Base-by-base conservation (phyloP, 2,329 filamentous ascomycete genomes). In the Periconia digitata region DNA sequence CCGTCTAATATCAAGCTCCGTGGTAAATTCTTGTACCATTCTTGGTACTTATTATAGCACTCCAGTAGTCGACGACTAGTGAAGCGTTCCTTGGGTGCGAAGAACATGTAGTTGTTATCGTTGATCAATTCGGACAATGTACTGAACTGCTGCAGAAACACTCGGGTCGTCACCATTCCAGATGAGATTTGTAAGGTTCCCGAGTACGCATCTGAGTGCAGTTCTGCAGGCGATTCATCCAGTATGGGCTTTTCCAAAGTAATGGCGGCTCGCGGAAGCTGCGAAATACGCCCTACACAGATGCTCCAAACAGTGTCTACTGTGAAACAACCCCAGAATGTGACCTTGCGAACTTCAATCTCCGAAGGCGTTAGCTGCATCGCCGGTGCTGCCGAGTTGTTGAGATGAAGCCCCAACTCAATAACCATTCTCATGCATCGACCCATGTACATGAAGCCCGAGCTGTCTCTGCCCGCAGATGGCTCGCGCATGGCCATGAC, bases 401-500 rank as follows among this genome's bases (percentile, higher is more conserved):
- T 63, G 20, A 82, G 74, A 62, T 90, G 85, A 39, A 90, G 67
- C 0, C 85, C 85, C 76, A 89, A 84, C 64, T 89, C 87, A 32
- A 90, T 76, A 23, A 85, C 86, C 53, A 90, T 79, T 3, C 85
- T 80, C 49, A 90, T 83, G 59, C 85, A 89, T 64, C 89, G 83
- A 1, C 87, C 86, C 2, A 85, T 83, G 54, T 87, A 86, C 49
- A 83, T 86, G 77, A 86, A 89, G 43, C 86, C 87, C 54, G 86
- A 83, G 23, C 85, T 88, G 59, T 90, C 85, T 27, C 86, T 78
- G 0, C 86, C 86, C 54, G 83, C 85, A 60, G 86, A 89, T 3
- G 85, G 85, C 71, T 91, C 86, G 36, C 87, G 76, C 54, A 90
- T 84, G 6, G 85, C 85, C 85, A 92, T 88, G 58, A 91, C 81